Conservation (phyloP, 306 rosid species). For the Dryas octopetala region DNA sequence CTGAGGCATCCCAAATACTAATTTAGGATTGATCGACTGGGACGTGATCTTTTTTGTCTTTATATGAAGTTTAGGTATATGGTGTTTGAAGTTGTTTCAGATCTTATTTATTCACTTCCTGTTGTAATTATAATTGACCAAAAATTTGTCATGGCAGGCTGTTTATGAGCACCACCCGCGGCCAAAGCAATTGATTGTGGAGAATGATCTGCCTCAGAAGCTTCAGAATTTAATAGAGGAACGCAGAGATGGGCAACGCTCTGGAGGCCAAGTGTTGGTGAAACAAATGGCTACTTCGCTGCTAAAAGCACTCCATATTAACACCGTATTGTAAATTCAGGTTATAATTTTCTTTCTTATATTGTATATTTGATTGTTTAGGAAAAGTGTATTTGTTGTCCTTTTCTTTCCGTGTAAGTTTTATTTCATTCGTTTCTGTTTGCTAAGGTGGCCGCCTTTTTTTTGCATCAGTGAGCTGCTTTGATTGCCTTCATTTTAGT, state of each 20-base stretch:
- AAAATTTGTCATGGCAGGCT: conserved; percentile 53
- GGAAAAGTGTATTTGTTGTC: conserved; percentile 3
- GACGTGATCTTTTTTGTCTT: too few species aligned
- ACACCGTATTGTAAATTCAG: conserved; percentile 80
- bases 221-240: conserved; percentile 94
- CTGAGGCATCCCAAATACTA: background rate
- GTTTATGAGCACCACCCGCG: conserved; percentile 98
- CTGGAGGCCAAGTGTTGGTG: conserved; percentile 88
- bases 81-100: too few species aligned
- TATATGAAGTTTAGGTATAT: too few species aligned
- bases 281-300: conserved; percentile 99
- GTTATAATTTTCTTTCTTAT: conserved; percentile 5
- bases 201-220: conserved; percentile 92
- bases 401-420: background rate
- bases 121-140: background rate
- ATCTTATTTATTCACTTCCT: background rate
- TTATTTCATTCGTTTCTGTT: background rate
- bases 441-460: background rate
- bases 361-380: conserved; percentile 15
- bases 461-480: conserved; percentile 3
- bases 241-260: conserved; percentile 87
- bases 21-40: background rate
- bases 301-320: conserved; percentile 94
- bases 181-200: conserved; percentile 97
- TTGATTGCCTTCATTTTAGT: background rate